Base-by-base conservation (phyloP, 2,329 filamentous ascomycete genomes). In the Didymella lethalis region DNA sequence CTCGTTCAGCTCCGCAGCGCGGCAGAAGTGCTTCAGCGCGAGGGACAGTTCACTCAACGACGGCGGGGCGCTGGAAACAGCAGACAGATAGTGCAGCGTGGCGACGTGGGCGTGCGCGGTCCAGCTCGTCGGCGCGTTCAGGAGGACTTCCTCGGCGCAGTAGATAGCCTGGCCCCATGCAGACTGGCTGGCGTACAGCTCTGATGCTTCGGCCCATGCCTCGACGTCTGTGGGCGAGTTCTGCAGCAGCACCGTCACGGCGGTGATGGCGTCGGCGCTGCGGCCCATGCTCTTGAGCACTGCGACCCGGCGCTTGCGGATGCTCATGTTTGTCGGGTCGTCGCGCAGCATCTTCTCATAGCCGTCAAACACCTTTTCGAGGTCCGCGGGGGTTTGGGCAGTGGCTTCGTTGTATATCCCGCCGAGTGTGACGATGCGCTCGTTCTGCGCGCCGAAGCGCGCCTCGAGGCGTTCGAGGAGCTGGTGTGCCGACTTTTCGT, bases 1-100 rank as follows among this genome's bases (percentile, higher is more conserved):
- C 68, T 97, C 91, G 72, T 95, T 98, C 51, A 99, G 85, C 79
- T 99, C 95, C 64, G 98, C 87, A 71, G 93, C 95, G 69, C 95
- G 87, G 74, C 90, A 91, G 78, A 96, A 98, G 64, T 93, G 87
- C 73, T 92, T 91, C 53, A 97, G 78, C 5, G 92, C 88, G 73
- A 93, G 90, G 43, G 85, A 82, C 54, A 95, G 80, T 12, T 78
- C 76, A 32, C 77, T 70, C 46, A 78, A 58, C 65, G 59, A 66
- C 8, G 67, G 66, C 6, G 78, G 69, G 55, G 40, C 64, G 59
- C 55, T 65, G 29, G 69, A 57, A 4, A 64, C 51, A n/a, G 68
- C 77, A 32, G 88, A 86, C 79, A 96, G 88, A 74, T 92, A 92
- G 40, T 90, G 82, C 31, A 96, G 79, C 77, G 98, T 95, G 16